Evolutionary conservation across 2,329 filamentous ascomycete species (phyloP), one percentile per base, ranked within the genome.

Genomic region (Xylaria sp.): DNA sequence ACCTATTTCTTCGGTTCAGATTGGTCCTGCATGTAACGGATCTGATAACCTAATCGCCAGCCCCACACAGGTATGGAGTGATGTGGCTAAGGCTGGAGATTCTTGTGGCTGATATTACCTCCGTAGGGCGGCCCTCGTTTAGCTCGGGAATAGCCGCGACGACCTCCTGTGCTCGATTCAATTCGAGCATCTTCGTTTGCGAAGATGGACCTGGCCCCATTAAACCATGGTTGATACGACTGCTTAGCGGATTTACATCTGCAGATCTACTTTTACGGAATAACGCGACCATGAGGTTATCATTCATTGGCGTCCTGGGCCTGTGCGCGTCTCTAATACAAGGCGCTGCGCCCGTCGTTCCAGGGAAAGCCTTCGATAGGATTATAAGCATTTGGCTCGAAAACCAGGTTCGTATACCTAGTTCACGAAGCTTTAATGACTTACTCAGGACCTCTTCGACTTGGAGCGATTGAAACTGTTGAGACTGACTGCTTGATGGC

Each of bases 371-470:
- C 13, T 76, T 76, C 56, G 74, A 77, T 62, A 66, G 73, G 37
- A 71, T 76, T 46, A 75, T 76, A 48, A 75, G 72, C 38, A 75
- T 77, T 44, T 77, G 74, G 73, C 70, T 77, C 20, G 75, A 76
- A 65, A 76, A 76, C 54, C 72, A 75, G 68, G 74, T 73, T 34
- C 45, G 68, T 63, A 43, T 2, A 7, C 8, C 16, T 34, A 34
- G 29, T 20, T n/a, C n/a, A n/a, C n/a, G n/a, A 17, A 19, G 29
- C 9, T 13, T n/a, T 7, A 26, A 29, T 38, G 22, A 17, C 37
- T 39, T 48, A 8, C 45, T 39, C 24, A 6, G 7, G 2, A 13
- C n/a, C 17, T 16, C 21, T 21, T 16, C 20, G 4, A 22, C 13
- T 42, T 7, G 13, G n/a, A n/a, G n/a, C n/a, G n/a, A n/a, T n/a